Base-by-base conservation (phyloP, 208 protist species). In the Leishmania guyanensis region DNA sequence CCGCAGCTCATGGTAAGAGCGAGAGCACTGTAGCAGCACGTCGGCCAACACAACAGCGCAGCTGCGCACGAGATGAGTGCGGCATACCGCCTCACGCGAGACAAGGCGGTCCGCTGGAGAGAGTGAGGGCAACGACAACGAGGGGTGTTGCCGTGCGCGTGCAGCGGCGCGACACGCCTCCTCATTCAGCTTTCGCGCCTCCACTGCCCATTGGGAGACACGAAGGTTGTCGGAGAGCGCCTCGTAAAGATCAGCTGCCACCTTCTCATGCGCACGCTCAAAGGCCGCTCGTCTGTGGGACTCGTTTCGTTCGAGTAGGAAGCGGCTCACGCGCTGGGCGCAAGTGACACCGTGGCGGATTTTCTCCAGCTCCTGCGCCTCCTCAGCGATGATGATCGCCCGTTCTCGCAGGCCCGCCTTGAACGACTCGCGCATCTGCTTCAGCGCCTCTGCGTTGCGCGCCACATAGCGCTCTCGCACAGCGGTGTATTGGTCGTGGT, bases 401-500 rank as follows among this genome's bases (percentile, higher is more conserved):
- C 83, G 81, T 22, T 76, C 69, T n/a, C 60, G 54, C 26, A 82
- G 64, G 22, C 51, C 33, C 9, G 3, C 22, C 54, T 74, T 33
- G 46, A 76, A 62, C 16, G 69, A 17, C 22, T 43, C 51, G 2
- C 74, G 77, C 33, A 79, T 79, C 46, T 71, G 65, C 29, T 50
- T 16, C 29, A 86, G 56, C 14, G 66, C 46, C 6, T 22, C 26
- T 22, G 53, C 82, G 53, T 79, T 82, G 46, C 56, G 75, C 50
- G 78, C 78, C 0, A 79, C 29, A 29, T 83, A 84, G 33, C 85
- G 85, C 70, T 78, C 36, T 66, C 71, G 74, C 46, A 84, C 77
- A n/a, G 56, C 36, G 5, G 73, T 53, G 81, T 86, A 86, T 69
- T 88, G 74, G 56, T 83, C 75, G 5, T 75, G 29, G 48, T 66